Conservation (phyloP, 2,329 filamentous ascomycete genomes). For the Capronia coronata region DNA sequence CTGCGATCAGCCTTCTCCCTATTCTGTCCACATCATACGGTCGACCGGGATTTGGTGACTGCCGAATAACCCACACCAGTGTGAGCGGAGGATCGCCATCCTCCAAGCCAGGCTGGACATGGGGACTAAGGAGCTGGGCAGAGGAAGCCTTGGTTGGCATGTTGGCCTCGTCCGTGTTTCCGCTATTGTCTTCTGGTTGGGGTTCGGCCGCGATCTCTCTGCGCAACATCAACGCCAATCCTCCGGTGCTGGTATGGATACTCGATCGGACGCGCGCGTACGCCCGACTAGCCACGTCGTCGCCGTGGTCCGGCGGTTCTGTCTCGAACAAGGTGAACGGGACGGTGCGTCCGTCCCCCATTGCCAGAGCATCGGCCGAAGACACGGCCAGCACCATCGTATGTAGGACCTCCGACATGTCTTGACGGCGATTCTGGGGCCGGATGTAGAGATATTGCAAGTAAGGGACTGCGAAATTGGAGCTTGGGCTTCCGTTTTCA, state of each 20-base stretch:
- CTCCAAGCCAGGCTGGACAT: slow-evolving; percentile 26
- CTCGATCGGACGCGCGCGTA: slow-evolving; percentile 19
- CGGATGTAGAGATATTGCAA: slow-evolving; percentile 27
- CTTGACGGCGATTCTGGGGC: slow-evolving; percentile 22
- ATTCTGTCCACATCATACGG: slow-evolving; percentile 14
- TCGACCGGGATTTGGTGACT: slow-evolving; percentile 11
- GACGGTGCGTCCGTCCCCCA: slow-evolving; percentile 8
- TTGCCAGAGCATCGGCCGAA: slow-evolving; percentile 16
- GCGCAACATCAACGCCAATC: slow-evolving; percentile 21
- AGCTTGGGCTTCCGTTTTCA: neutral
- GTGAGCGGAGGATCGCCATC: slow-evolving; percentile 20
- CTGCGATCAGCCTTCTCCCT: slow-evolving; percentile 21
- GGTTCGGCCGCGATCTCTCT: neutral
- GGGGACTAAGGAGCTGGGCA: slow-evolving; percentile 15
- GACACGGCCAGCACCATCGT: slow-evolving; percentile 25
- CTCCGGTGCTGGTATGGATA: slow-evolving; percentile 24
- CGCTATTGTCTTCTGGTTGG: neutral
- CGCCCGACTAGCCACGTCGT: slow-evolving; percentile 13
- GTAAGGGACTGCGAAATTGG: slow-evolving; percentile 23
- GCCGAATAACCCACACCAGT: slow-evolving; percentile 24
- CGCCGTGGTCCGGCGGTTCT: slow-evolving; percentile 23
- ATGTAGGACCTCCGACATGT: slow-evolving; percentile 27
- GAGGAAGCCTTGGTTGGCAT: neutral
- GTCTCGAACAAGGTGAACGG: slow-evolving; percentile 27
- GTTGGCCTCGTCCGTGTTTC: neutral